Conservation (phyloP, 768 basidiomycete genomes). For the Russula griseocarnosa region DNA sequence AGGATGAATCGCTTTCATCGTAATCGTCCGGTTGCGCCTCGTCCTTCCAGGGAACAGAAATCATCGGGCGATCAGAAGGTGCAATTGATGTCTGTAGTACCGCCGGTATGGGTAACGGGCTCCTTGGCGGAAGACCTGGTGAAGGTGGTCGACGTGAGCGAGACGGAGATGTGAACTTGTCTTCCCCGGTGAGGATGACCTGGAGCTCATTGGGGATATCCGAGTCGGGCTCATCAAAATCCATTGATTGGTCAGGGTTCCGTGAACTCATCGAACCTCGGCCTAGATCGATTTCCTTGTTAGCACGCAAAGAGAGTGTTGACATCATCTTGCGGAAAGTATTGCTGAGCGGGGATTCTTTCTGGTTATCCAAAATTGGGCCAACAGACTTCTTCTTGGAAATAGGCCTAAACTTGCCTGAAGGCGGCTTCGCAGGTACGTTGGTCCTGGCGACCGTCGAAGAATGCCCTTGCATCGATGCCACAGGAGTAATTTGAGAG, state of each 20-base stretch:
- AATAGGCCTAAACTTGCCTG: constrained; percentile 2
- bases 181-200: constrained; percentile 48
- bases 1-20: constrained; percentile 41
- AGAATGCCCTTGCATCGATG: background rate
- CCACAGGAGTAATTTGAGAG: background rate
- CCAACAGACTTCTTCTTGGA: constrained; percentile 6
- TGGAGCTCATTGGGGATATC: constrained; percentile 81
- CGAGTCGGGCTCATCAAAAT: constrained; percentile 63
- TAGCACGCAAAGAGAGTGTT: constrained; percentile 21
- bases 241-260: constrained; percentile 42
- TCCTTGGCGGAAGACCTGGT: constrained; percentile 43
- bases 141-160: constrained; percentile 33
- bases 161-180: constrained; percentile 35
- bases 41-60: constrained; percentile 45
- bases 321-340: constrained; percentile 26
- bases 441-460: background rate
- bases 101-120: constrained; percentile 38
- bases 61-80: constrained; percentile 36
- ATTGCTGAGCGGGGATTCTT: constrained; percentile 7
- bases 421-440: background rate
- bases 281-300: constrained; percentile 7
- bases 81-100: constrained; percentile 2
- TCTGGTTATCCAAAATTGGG: constrained; percentile 4
- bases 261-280: constrained; percentile 50
- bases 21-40: constrained; percentile 42